phyloP scores from a whole-genome alignment of 2,329 filamentous ascomycete genomes.

The Metarhizium rileyi region DNA sequence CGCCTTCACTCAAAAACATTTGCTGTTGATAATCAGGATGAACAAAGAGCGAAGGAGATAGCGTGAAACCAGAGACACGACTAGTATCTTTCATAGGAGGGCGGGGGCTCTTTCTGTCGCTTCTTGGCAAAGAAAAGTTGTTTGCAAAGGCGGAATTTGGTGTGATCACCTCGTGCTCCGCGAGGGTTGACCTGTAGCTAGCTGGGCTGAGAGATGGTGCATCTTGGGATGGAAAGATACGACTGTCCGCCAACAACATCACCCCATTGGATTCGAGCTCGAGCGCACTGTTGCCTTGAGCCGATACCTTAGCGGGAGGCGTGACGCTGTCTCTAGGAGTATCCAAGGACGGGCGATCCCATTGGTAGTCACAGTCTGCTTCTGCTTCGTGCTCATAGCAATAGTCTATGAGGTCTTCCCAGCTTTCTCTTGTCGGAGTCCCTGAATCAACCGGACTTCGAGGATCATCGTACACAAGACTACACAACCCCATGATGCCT shows the following conservation, averaged over 20 bases:
- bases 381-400: slow-evolving; percentile 61
- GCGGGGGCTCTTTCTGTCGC: slow-evolving; percentile 23
- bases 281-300: slow-evolving; percentile 16
- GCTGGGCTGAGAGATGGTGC: slow-evolving; percentile 39
- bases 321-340: slow-evolving; percentile 14
- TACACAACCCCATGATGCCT: slow-evolving; percentile 24
- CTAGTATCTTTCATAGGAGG: slow-evolving; percentile 24
- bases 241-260: slow-evolving; percentile 8
- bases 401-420: slow-evolving; percentile 63
- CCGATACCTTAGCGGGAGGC: slow-evolving; percentile 15
- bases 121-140: slow-evolving; percentile 43
- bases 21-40: slow-evolving; percentile 49
- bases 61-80: slow-evolving; percentile 37
- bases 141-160: slow-evolving; percentile 29
- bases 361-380: slow-evolving; percentile 56
- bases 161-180: slow-evolving; percentile 34
- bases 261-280: slow-evolving; percentile 10
- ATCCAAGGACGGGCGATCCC: slow-evolving; percentile 50
- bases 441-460: slow-evolving; percentile 18
- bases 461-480: neutral
- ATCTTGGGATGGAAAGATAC: slow-evolving; percentile 26
- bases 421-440: slow-evolving; percentile 33
- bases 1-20: slow-evolving; percentile 29
- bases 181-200: slow-evolving; percentile 33
- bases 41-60: slow-evolving; percentile 54